Base-by-base conservation (phyloP, 345 rosid genomes). In the Moringa oleifera region DNA sequence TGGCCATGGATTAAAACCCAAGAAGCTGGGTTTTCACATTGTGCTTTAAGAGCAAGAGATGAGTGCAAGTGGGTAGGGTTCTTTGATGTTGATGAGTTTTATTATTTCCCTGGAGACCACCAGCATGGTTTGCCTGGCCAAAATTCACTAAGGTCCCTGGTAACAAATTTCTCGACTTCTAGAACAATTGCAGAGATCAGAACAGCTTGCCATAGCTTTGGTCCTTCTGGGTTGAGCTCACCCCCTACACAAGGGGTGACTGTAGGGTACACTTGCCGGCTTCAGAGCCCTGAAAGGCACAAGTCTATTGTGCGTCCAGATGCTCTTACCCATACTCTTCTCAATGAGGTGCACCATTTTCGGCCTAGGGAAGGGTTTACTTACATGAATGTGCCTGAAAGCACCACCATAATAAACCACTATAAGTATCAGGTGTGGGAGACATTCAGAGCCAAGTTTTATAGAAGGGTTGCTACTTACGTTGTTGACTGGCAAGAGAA, bases 1-100 rank as follows among this genome's bases (percentile, higher is more conserved):
- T 94, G 96, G 97, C 99, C 99, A 0, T 95, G 99, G 99, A 83
- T 85, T 62, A 95, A 95, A 72, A 82, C 97, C 25, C 99, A 95
- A 65, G 99, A 95, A 74, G 99, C 97, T 0, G 97, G 99, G 0
- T 91, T 95, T 73, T 91, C 97, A 0, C 97, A 95, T 58, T 95
- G 99, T 68, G 86, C 89, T 51, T 65, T 95, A 53, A 75, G 87
- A 68, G 93, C 99, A 4, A 83, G 80, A 75, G 69, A 77, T 0
- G 95, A 85, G 60, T 95, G 99, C 73, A 66, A 75, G 59, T 95
- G 97, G 99, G 81, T 95, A 0, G 99, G 90, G 20, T 95, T 95
- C 83, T 87, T 95, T 25, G 97, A 95, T 36, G 97, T 95, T 0
- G 99, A 95, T 37, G 99, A 95, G 75, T 95, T 90, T 73, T 95